A percentile compares a stretch with the other conserved stretches of the same genome.
Conservation (phyloP, 345 rosid genomes). For the Murraya paniculata region DNA sequence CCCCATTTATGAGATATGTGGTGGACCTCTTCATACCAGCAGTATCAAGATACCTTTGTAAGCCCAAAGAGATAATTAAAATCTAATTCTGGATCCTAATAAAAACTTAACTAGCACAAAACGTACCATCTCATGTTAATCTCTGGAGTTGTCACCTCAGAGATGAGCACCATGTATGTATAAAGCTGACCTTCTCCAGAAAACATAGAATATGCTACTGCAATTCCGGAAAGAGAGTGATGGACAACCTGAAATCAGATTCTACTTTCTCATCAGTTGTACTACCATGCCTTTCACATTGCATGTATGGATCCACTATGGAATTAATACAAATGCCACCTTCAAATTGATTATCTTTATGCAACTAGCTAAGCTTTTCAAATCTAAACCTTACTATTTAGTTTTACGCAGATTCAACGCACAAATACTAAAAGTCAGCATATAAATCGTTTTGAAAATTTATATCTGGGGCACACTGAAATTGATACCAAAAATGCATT, state of each 20-base stretch:
- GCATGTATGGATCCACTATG: not conserved
- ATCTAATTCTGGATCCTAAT: not conserved
- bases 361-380: not conserved
- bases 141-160: slow-evolving; percentile 87
- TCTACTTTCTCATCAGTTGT: slow-evolving; percentile 2
- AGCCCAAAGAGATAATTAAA: slow-evolving; percentile 13
- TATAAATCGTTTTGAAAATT: not conserved
- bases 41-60: slow-evolving; percentile 67
- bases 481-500: not conserved
- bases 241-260: slow-evolving; percentile 62
- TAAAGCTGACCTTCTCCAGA: slow-evolving; percentile 80
- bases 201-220: slow-evolving; percentile 72
- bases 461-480: not conserved
- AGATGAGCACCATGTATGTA: slow-evolving; percentile 77
- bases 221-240: slow-evolving; percentile 61
- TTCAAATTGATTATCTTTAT: not conserved
- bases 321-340: not conserved
- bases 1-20: slow-evolving; percentile 74
- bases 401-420: not conserved
- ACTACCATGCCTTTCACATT: not conserved
- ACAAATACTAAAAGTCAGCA: not conserved
- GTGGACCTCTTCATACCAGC: slow-evolving; percentile 78
- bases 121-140: slow-evolving; percentile 86
- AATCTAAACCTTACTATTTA: not conserved
- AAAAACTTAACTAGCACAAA: not conserved